These are phyloP conservation scores for Hypoxylon sp. DNA, from an alignment of 2,329 filamentous ascomycete genomes.

Conservation along the genomic window DNA sequence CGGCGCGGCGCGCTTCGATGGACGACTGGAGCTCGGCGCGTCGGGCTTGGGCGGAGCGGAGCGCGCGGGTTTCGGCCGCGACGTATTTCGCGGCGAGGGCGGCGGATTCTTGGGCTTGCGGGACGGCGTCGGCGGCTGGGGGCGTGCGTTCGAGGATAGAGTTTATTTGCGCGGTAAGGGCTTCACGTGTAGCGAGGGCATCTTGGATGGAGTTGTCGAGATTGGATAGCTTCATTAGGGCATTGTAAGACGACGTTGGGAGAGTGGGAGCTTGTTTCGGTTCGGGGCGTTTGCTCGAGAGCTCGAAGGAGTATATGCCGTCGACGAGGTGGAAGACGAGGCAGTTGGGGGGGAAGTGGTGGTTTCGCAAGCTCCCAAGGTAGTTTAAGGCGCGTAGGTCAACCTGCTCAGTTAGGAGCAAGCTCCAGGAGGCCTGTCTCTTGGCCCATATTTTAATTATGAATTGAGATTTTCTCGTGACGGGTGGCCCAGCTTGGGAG, in stretches of 20 bases:
- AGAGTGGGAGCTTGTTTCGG: conserved; percentile 67
- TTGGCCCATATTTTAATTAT: conserved; percentile 82
- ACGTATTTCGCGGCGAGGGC: conserved; percentile 69
- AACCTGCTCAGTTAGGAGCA: conserved; percentile 80
- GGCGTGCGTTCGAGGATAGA: conserved; percentile 63
- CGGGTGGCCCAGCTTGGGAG: conserved; percentile 69
- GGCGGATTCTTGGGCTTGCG: conserved; percentile 65
- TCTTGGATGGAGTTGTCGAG: conserved; percentile 94
- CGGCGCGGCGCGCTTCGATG: conserved; percentile 73
- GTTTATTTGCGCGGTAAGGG: conserved; percentile 84
- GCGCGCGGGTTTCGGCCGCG: conserved; percentile 73
- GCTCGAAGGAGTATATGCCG: conserved; percentile 86
- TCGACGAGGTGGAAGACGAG: conserved; percentile 88
- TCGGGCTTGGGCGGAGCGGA: conserved; percentile 73
- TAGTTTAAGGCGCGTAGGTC: conserved; percentile 83
- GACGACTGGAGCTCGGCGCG: conserved; percentile 78
- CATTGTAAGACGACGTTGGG: conserved; percentile 85
- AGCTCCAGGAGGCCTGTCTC: conserved; percentile 67
- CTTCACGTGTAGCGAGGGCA: conserved; percentile 81
- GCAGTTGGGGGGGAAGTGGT: conserved; percentile 84
- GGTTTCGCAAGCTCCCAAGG: conserved; percentile 78
- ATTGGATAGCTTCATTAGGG: conserved; percentile 88
- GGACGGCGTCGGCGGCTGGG: conserved; percentile 56
- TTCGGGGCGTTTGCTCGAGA: conserved; percentile 66
- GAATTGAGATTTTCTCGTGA: conserved; percentile 76